These are phyloP conservation scores for Barnettozyma sp. DNA, from an alignment of 805 yeast species.

Conservation along the genomic window DNA sequence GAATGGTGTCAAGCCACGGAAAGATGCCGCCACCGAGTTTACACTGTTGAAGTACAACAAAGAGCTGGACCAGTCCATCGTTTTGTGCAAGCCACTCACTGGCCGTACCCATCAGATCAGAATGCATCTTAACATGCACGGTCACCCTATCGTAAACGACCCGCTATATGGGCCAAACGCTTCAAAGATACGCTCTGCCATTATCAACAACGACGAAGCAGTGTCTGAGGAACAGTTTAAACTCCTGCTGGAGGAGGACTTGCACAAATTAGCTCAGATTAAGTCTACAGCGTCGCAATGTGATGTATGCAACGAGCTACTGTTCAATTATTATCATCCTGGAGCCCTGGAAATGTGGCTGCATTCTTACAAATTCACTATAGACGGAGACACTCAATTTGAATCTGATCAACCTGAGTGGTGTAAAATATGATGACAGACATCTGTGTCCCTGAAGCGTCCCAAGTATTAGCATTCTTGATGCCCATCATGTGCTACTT, in stretches of 20 bases:
- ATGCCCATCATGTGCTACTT: too few species aligned
- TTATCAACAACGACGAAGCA: slow-evolving; percentile 7
- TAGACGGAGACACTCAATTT: slow-evolving; percentile 13
- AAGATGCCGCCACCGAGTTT: slow-evolving; percentile 59
- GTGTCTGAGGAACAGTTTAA: slow-evolving; percentile 13
- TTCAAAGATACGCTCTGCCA: slow-evolving; percentile 8
- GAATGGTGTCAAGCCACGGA: slow-evolving; percentile 32
- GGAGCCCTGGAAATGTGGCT: slow-evolving; percentile 20
- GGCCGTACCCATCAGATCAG: slow-evolving; percentile 96
- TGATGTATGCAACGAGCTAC: slow-evolving; percentile 16
- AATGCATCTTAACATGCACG: slow-evolving; percentile 82
- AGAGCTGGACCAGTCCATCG: slow-evolving; percentile 35
- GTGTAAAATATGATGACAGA: slow-evolving; percentile 11
- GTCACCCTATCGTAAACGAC: slow-evolving; percentile 86
- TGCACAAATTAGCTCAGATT: slow-evolving; percentile 6
- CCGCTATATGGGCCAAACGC: slow-evolving; percentile 47
- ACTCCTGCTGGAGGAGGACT: slow-evolving; percentile 11
- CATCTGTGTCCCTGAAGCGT: too few species aligned
- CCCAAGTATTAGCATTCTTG: too few species aligned
- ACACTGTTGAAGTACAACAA: slow-evolving; percentile 23
- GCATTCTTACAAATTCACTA: slow-evolving; percentile 20
- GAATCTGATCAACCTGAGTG: slow-evolving; percentile 20
- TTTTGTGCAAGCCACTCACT: slow-evolving; percentile 77
- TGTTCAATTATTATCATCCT: slow-evolving; percentile 12
- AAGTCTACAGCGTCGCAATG: slow-evolving; percentile 32